These are phyloP conservation scores for Pichia sp. DNA, from an alignment of 1,139 yeast genomes.

Conservation along the genomic window DNA sequence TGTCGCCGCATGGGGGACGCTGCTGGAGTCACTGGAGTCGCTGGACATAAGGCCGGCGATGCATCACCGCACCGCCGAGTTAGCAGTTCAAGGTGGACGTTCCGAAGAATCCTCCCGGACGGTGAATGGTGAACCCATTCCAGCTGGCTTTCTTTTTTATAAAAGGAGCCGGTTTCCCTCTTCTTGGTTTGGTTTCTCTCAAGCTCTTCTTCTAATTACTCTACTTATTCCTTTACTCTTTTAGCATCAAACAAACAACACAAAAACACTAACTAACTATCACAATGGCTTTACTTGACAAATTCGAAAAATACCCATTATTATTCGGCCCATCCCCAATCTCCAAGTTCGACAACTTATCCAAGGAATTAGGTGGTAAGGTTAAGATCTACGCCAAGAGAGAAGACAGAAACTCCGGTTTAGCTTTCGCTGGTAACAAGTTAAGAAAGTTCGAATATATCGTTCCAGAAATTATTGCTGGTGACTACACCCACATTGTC, in stretches of 20 bases:
- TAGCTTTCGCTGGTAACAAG: slow-evolving; percentile 36
- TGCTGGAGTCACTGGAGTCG: too few species aligned
- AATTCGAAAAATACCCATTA: slow-evolving; percentile 30
- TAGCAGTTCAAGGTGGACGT: too few species aligned
- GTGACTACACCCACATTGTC: slow-evolving; percentile 35
- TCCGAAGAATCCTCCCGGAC: too few species aligned
- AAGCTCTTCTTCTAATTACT: not conserved
- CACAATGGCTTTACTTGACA: slow-evolving; percentile 24
- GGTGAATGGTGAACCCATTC: too few species aligned
- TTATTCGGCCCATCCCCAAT: slow-evolving; percentile 36
- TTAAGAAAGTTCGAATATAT: slow-evolving; percentile 34
- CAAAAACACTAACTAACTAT: not conserved
- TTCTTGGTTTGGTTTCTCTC: not conserved
- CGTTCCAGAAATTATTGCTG: slow-evolving; percentile 34
- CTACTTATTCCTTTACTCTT: not conserved
- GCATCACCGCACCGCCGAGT: too few species aligned
- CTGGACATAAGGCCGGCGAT: too few species aligned
- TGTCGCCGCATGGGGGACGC: slow-evolving; percentile 7
- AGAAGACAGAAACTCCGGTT: slow-evolving; percentile 35
- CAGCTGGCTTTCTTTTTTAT: not conserved
- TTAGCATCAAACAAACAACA: not conserved
- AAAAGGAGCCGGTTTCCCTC: not conserved
- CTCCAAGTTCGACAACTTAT: slow-evolving; percentile 30
- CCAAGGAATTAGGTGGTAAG: slow-evolving; percentile 31
- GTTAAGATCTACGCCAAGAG: slow-evolving; percentile 34